phyloP scores from a whole-genome alignment of 495 filamentous ascomycete species.

The Daldinia decipiens region DNA sequence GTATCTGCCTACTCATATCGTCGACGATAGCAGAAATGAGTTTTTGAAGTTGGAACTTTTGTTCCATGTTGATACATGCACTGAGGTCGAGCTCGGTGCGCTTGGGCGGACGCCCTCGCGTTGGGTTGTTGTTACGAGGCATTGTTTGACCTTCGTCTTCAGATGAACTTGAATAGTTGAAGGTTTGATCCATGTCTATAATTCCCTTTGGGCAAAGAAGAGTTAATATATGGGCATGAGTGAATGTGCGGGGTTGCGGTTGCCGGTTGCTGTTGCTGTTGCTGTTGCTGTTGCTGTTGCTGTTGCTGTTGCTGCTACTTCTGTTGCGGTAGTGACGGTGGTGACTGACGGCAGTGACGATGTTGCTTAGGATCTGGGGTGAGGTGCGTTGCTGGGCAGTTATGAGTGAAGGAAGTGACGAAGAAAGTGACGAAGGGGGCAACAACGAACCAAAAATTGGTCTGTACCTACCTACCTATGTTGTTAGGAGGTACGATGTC shows the following conservation, averaged over 20 bases:
- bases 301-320: too few species aligned
- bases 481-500: too few species aligned
- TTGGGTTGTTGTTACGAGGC: conserved; percentile 27
- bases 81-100: conserved; percentile 39
- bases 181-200: background rate
- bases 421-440: background rate
- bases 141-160: conserved; percentile 41
- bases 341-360: background rate
- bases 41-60: conserved; percentile 39
- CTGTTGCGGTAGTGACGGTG: background rate
- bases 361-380: background rate
- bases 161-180: conserved; percentile 28
- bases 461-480: too few species aligned
- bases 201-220: too few species aligned
- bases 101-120: conserved; percentile 23
- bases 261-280: background rate
- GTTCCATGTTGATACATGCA: conserved; percentile 30
- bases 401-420: background rate
- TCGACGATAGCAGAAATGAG: conserved; percentile 59
- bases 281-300: background rate
- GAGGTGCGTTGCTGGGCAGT: background rate
- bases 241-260: background rate
- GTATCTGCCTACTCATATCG: conserved; percentile 59
- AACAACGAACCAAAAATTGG: background rate
- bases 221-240: background rate